Evolutionary conservation across 2,329 filamentous ascomycete genomes (phyloP).

Genomic region (Madurella mycetomatis): DNA sequence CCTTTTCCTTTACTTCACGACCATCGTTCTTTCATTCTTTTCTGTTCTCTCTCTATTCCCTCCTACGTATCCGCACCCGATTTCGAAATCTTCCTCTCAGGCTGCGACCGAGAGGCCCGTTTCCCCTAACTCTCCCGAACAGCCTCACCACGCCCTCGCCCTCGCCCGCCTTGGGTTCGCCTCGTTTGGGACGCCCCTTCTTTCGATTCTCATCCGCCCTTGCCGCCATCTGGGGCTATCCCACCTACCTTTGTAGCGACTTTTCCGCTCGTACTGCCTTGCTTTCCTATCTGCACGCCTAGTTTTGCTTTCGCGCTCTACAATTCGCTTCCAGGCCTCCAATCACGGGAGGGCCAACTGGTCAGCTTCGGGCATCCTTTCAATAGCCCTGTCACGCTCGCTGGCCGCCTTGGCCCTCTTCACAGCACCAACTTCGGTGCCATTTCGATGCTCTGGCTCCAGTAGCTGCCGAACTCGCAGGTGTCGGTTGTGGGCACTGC

Average conservation of each 20-base stretch:
- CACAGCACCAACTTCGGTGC: constrained; percentile 8
- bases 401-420: neutral
- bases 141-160: constrained; percentile 5
- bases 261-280: constrained; percentile 11
- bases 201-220: constrained; percentile 22
- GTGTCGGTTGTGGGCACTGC: constrained; percentile 25
- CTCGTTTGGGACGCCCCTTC: constrained; percentile 23
- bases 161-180: constrained; percentile 16
- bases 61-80: constrained; percentile 13
- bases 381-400: neutral
- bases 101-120: constrained; percentile 4
- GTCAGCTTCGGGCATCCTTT: neutral
- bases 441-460: constrained; percentile 23
- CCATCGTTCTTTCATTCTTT: constrained; percentile 21
- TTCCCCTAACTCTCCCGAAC: constrained; percentile 1
- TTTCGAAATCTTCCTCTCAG: constrained; percentile 7
- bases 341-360: too few relatives aligned
- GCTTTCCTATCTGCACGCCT: constrained; percentile 10
- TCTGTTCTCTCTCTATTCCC: constrained; percentile 7
- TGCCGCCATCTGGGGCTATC: constrained; percentile 11
- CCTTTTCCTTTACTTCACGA: constrained; percentile 6
- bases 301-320: constrained; percentile 7
- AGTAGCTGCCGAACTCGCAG: constrained; percentile 21
- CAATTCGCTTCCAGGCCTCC: constrained; percentile 5
- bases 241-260: constrained; percentile 20